These are phyloP conservation scores for Bipolaris zeicola DNA, from an alignment of 2,329 filamentous ascomycete species.

Conservation along the genomic window DNA sequence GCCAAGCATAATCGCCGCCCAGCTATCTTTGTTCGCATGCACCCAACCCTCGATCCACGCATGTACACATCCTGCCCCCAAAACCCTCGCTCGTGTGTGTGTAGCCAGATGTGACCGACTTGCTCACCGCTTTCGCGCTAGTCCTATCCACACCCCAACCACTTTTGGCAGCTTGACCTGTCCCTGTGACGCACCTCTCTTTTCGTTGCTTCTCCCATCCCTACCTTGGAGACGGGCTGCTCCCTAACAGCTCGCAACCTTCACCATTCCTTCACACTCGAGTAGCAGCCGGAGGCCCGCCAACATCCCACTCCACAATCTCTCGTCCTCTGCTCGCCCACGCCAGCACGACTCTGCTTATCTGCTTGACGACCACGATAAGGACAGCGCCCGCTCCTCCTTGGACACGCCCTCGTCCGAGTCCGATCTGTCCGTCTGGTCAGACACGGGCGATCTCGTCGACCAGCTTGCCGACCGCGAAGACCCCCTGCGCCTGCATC, in stretches of 20 bases:
- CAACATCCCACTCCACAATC: constrained; percentile 85
- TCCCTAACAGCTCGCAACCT: constrained; percentile 64
- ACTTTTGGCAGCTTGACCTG: constrained; percentile 27
- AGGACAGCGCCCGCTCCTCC: constrained; percentile 60
- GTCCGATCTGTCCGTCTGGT: constrained; percentile 82
- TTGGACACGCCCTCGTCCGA: constrained; percentile 60
- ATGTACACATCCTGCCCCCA: constrained; percentile 27
- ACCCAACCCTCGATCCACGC: constrained; percentile 35
- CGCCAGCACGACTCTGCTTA: constrained; percentile 48
- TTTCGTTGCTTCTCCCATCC: constrained; percentile 31
- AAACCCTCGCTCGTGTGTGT: constrained; percentile 10
- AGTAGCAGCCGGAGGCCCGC: constrained; percentile 70
- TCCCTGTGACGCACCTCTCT: constrained; percentile 44
- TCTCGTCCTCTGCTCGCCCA: constrained; percentile 57
- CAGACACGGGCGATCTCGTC: constrained; percentile 91
- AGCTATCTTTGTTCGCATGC: constrained; percentile 21
- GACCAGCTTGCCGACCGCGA: constrained; percentile 85
- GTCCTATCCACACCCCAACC: constrained; percentile 15
- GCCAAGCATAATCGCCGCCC: constrained; percentile 9
- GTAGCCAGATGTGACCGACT: constrained; percentile 41
- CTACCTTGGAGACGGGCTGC: constrained; percentile 45
- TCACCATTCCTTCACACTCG: constrained; percentile 84
- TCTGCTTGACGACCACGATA: constrained; percentile 55
- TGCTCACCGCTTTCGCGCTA: constrained; percentile 39
- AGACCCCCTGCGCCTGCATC: constrained; percentile 76